A percentile compares a stretch with the other conserved stretches of the same genome.
These are phyloP conservation scores for Capillidium heterosporum DNA, from an alignment of 371 early-diverging fungal genomes.

Conservation along the genomic window DNA sequence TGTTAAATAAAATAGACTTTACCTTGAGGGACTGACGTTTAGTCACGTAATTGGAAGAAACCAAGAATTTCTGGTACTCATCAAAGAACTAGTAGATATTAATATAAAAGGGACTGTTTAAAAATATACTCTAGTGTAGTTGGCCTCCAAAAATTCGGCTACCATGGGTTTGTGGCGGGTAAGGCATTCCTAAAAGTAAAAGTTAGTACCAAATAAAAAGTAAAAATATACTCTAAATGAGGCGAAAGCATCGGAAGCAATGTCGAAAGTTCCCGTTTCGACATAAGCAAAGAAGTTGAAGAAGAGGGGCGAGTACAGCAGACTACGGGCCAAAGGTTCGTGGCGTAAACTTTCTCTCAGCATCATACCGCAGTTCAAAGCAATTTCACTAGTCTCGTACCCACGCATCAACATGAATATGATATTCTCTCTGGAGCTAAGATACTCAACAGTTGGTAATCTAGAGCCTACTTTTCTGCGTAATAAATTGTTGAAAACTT, in stretches of 20 bases:
- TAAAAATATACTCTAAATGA: constrained; percentile 55
- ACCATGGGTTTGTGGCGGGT: constrained; percentile 85
- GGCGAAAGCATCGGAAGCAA: constrained; percentile 93
- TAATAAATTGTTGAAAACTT: constrained; percentile 88
- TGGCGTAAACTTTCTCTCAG: constrained; percentile 90
- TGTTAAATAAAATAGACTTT: constrained; percentile 5
- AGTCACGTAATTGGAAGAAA: constrained; percentile 89
- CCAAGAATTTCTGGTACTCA: constrained; percentile 63
- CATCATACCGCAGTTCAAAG: constrained; percentile 92
- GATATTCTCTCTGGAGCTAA: constrained; percentile 62
- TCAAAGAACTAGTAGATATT: constrained; percentile 53
- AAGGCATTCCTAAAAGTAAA: constrained; percentile 50
- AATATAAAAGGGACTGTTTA: background rate
- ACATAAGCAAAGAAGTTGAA: constrained; percentile 88
- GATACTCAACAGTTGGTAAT: constrained; percentile 89
- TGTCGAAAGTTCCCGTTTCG: constrained; percentile 91
- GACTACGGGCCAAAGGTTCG: constrained; percentile 69
- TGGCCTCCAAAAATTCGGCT: constrained; percentile 64
- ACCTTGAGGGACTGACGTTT: constrained; percentile 94
- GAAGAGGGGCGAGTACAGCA: constrained; percentile 68
- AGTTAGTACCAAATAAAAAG: background rate
- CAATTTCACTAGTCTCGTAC: constrained; percentile 87
- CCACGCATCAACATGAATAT: constrained; percentile 56
- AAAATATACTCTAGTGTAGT: constrained; percentile 62
- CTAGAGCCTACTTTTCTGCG: constrained; percentile 87